These are phyloP conservation scores for Uronychia binucleata DNA, from an alignment of 73 alveolate species.

Conservation along the genomic window DNA sequence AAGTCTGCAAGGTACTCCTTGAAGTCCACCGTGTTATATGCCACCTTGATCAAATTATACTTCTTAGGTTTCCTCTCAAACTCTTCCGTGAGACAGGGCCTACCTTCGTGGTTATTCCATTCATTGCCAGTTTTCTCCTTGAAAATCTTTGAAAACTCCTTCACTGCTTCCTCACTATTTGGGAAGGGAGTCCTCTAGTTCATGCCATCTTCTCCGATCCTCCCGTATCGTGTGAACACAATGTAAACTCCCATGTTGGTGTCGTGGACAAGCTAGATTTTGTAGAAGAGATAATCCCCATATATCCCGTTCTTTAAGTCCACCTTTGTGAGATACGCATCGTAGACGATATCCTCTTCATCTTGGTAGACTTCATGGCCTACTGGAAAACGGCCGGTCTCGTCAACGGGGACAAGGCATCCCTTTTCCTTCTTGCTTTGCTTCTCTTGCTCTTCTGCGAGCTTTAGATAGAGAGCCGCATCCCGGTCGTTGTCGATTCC, in stretches of 20 bases:
- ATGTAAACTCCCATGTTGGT: constrained; percentile 90
- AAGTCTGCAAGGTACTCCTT: constrained; percentile 58
- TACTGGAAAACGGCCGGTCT: constrained; percentile 44
- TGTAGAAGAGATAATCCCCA: constrained; percentile 95
- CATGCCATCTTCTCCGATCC: constrained; percentile 98
- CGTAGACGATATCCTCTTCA: constrained; percentile 74
- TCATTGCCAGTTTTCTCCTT: constrained; percentile 86
- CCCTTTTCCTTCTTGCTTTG: constrained; percentile 52
- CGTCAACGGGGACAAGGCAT: constrained; percentile 56
- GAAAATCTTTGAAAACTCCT: constrained; percentile 78
- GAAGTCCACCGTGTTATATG: constrained; percentile 32
- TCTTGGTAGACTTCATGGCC: constrained; percentile 51
- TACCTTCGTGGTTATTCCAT: constrained; percentile 82
- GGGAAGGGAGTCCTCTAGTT: constrained; percentile 92
- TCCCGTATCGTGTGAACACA: constrained; percentile 96
- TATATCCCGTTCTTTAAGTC: constrained; percentile 93
- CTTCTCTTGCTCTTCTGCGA: constrained; percentile 12
- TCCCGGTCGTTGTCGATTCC: constrained; percentile 34
- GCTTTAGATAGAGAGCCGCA: constrained; percentile 71
- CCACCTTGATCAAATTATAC: constrained; percentile 50
- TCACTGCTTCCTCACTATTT: constrained; percentile 65
- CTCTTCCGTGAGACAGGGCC: constrained; percentile 29
- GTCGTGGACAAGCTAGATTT: constrained; percentile 93
- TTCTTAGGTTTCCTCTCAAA: constrained; percentile 62
- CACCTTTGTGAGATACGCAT: constrained; percentile 93